Conservation (phyloP, 2,329 filamentous ascomycete genomes). For the Cordyceps militaris region DNA sequence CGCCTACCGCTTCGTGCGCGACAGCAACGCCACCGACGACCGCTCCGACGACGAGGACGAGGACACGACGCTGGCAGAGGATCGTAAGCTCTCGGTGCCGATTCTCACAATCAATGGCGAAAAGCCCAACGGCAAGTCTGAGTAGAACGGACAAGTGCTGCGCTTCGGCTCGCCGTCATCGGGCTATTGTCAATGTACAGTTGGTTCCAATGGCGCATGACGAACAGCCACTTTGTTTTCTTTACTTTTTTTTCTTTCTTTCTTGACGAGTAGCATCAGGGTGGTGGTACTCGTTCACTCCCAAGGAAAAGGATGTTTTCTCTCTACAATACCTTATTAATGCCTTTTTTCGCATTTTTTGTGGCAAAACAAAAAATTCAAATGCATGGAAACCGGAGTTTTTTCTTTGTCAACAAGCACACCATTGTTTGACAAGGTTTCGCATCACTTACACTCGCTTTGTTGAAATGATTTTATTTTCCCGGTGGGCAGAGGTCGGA, state of each 20-base stretch:
- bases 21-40: conserved; percentile 59
- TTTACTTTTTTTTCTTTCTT: too few species aligned
- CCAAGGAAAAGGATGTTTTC: background rate
- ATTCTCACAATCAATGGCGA: conserved; percentile 13
- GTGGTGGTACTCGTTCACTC: too few species aligned
- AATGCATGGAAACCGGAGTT: conserved; percentile 16
- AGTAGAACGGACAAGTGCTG: background rate
- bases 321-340: background rate
- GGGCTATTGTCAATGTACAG: background rate
- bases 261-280: too few species aligned
- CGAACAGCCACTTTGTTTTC: background rate
- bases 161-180: too few species aligned
- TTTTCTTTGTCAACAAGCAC: background rate
- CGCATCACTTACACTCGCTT: conserved; percentile 6
- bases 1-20: conserved; percentile 60
- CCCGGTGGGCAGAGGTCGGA: background rate
- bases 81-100: conserved; percentile 16
- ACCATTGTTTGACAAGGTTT: background rate
- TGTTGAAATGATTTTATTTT: background rate
- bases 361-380: background rate
- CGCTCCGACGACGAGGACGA: conserved; percentile 63
- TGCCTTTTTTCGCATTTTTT: background rate
- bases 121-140: conserved; percentile 15
- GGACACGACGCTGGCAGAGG: conserved; percentile 34
- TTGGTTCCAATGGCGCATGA: too few species aligned